Conservation (phyloP, 2,329 filamentous ascomycete genomes). For the Colletotrichum eremochloae region DNA sequence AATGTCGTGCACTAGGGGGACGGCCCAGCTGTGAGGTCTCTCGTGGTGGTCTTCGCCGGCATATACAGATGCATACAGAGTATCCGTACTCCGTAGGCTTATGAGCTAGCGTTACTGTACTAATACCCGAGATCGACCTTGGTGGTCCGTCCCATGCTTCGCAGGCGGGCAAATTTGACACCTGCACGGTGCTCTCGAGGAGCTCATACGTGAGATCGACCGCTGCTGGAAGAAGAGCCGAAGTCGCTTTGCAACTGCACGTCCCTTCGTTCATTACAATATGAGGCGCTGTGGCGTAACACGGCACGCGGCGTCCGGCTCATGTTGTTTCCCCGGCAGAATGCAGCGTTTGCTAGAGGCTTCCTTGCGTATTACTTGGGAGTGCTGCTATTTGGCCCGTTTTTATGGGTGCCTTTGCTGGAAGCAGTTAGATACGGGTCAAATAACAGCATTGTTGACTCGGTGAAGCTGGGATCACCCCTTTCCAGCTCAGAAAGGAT, state of each 20-base stretch:
- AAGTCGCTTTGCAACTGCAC: slow-evolving; percentile 16
- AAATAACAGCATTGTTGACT: too few relatives aligned
- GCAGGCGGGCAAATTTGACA: slow-evolving; percentile 22
- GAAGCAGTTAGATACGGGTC: too few relatives aligned
- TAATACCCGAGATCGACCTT: not conserved
- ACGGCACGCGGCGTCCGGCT: not conserved
- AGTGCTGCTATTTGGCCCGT: too few relatives aligned
- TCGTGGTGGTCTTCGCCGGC: slow-evolving; percentile 14
- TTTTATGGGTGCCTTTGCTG: too few relatives aligned
- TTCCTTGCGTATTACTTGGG: slow-evolving; percentile 21
- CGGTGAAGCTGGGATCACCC: slow-evolving; percentile 25
- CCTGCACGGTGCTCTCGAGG: slow-evolving; percentile 4
- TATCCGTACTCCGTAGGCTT: not conserved
- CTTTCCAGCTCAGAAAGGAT: slow-evolving; percentile 19
- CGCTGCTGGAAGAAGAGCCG: not conserved
- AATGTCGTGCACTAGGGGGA: slow-evolving; percentile 17
- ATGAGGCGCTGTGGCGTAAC: slow-evolving; percentile 19
- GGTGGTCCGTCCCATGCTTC: slow-evolving; percentile 6
- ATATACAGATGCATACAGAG: not conserved
- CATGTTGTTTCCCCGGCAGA: not conserved
- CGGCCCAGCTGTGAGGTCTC: not conserved
- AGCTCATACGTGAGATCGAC: not conserved
- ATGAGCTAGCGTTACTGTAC: too few relatives aligned
- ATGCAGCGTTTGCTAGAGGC: slow-evolving; percentile 2
- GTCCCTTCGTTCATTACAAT: slow-evolving; percentile 16